Percentiles rank a stretch among this genome's conserved stretches.
phyloP scores from a whole-genome alignment of 371 early-diverging fungal species.

The Lichtheimia ornata region DNA sequence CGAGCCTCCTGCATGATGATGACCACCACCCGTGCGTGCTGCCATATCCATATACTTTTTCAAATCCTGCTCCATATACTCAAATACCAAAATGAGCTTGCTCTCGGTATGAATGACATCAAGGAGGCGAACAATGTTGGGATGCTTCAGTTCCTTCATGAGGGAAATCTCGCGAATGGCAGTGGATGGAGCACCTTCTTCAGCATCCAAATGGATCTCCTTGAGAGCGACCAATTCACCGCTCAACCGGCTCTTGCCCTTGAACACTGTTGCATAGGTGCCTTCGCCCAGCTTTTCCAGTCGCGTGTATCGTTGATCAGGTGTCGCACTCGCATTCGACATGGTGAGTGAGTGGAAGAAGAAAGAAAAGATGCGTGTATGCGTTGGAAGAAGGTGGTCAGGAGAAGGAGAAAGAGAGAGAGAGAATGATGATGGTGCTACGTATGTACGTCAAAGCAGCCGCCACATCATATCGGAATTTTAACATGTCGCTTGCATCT shows the following conservation, averaged over 20 bases:
- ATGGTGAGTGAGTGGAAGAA: conserved; percentile 7
- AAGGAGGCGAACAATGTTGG: conserved; percentile 88
- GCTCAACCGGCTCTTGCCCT: conserved; percentile 87
- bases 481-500: too few relatives aligned
- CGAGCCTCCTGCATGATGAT: conserved; percentile 36
- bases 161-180: conserved; percentile 97
- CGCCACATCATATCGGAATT: too few relatives aligned
- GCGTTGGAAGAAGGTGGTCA: not conserved
- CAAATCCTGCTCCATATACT: conserved; percentile 98
- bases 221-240: conserved; percentile 97
- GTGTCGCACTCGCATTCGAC: conserved; percentile 28
- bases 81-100: conserved; percentile 98
- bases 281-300: conserved; percentile 98
- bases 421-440: too few relatives aligned
- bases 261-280: conserved; percentile 99
- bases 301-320: conserved; percentile 68
- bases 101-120: conserved; percentile 99
- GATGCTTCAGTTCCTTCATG: conserved; percentile 93
- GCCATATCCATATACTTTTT: conserved; percentile 92
- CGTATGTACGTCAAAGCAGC: too few relatives aligned
- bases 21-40: conserved; percentile 45
- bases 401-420: not conserved
- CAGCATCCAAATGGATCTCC: conserved; percentile 90
- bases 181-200: conserved; percentile 95
- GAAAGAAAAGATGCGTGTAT: not conserved